Evolutionary conservation across 345 rosid species (phyloP).

Genomic region (Camelina hispida): DNA sequence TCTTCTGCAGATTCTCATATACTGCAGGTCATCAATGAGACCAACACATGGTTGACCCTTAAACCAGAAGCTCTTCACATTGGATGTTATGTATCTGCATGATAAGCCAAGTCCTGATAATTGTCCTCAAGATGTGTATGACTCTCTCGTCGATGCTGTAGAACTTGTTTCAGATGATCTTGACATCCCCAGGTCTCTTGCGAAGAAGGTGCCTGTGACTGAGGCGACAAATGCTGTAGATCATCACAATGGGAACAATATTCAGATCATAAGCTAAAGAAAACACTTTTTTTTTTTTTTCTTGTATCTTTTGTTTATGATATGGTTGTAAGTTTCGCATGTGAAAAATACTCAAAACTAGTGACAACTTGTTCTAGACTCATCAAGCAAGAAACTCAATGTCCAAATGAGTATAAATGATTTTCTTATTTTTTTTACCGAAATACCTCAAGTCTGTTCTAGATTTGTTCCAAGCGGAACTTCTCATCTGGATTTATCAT

Average conservation of each 20-base stretch:
- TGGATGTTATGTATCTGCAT: conserved; percentile 92
- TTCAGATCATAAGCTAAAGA: conserved; percentile 59
- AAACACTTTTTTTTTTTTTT: conserved; percentile 1
- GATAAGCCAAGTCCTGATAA: conserved; percentile 89
- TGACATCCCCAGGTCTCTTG: conserved; percentile 77
- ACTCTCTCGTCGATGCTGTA: conserved; percentile 75
- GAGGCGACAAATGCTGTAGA: conserved; percentile 63
- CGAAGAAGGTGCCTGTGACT: conserved; percentile 57
- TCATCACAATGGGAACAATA: conserved; percentile 39
- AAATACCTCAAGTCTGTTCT: neutral
- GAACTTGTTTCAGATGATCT: conserved; percentile 74
- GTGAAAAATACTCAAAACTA: conserved; percentile 6
- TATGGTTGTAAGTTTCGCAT: conserved; percentile 11
- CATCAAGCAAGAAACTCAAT: conserved; percentile 20
- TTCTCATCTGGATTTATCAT: too few species aligned
- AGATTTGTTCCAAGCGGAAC: too few species aligned
- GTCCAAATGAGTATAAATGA: conserved; percentile 10
- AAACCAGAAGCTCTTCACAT: conserved; percentile 78
- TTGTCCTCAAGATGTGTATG: conserved; percentile 89
- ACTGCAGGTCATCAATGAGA: conserved; percentile 79
- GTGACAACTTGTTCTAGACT: conserved; percentile 5
- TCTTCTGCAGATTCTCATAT: conserved; percentile 57
- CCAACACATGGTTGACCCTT: conserved; percentile 79
- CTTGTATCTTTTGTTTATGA: conserved; percentile 14
- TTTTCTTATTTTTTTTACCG: neutral